phyloP scores from a whole-genome alignment of 257 asterid species.

The Fraxinus excelsior region DNA sequence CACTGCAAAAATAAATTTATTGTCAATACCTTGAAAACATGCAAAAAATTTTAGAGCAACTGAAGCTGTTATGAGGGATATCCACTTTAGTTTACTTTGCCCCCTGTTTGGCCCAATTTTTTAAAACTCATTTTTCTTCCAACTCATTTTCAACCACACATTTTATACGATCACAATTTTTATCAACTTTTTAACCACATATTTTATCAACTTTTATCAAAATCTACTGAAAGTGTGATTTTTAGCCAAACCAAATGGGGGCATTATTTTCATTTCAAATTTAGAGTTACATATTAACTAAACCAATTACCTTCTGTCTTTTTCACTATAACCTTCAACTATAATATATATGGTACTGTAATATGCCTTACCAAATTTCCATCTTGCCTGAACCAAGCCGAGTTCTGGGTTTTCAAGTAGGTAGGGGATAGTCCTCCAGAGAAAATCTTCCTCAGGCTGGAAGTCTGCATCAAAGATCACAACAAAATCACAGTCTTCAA shows the following conservation, averaged over 20 bases:
- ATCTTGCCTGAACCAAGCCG: conserved; percentile 95
- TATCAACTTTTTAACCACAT: too few species aligned
- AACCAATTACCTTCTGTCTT: not conserved
- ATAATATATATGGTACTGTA: not conserved
- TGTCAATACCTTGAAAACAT: not conserved
- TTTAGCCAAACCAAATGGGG: too few species aligned
- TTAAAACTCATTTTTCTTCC: too few species aligned
- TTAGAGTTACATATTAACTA: not conserved
- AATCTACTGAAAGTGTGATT: too few species aligned
- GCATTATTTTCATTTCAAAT: conserved; percentile 3
- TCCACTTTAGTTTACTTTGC: not conserved
- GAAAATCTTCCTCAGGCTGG: conserved; percentile 86
- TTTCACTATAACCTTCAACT: conserved; percentile 4
- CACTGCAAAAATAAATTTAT: conserved; percentile 39
- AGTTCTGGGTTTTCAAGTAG: conserved; percentile 74
- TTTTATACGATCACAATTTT: too few species aligned
- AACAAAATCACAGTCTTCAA: conserved; percentile 75
- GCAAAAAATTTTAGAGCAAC: not conserved
- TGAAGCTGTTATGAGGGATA: not conserved
- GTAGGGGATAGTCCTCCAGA: conserved; percentile 81
- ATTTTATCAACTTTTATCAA: too few species aligned
- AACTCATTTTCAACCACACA: too few species aligned
- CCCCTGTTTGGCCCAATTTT: too few species aligned
- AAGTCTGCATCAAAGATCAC: conserved; percentile 91
- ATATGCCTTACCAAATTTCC: conserved; percentile 78